phyloP scores from a whole-genome alignment of 2,329 filamentous ascomycete species.

The Mycogone perniciosa region DNA sequence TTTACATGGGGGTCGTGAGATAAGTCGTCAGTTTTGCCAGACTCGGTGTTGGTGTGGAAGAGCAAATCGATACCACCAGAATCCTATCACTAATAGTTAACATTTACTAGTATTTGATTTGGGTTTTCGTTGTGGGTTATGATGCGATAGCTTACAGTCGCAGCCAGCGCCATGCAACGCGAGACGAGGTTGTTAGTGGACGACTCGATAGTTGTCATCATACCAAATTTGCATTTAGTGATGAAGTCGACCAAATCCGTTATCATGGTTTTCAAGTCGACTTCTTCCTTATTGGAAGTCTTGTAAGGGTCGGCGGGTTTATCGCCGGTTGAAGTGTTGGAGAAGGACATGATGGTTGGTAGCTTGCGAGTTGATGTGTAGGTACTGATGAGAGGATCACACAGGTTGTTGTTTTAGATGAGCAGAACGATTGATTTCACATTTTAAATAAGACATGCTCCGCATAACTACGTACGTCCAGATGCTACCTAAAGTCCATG shows the following conservation, averaged over 20 bases:
- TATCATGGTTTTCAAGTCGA: slow-evolving; percentile 66
- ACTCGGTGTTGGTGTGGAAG: slow-evolving; percentile 89
- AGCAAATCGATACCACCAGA: slow-evolving; percentile 71
- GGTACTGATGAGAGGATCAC: too few relatives aligned
- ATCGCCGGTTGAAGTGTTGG: slow-evolving; percentile 54
- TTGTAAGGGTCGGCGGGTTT: slow-evolving; percentile 73
- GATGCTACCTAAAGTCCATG: too few relatives aligned
- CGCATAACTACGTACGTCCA: too few relatives aligned
- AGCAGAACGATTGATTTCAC: too few relatives aligned
- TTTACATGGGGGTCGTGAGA: slow-evolving; percentile 68
- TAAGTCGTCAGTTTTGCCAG: slow-evolving; percentile 80
- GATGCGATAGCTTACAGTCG: slow-evolving; percentile 48
- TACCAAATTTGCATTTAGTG: slow-evolving; percentile 70
- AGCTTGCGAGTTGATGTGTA: too few relatives aligned
- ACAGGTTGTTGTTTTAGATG: too few relatives aligned
- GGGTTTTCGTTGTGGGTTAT: too few relatives aligned
- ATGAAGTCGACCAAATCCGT: slow-evolving; percentile 67
- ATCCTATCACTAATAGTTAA: slow-evolving; percentile 46
- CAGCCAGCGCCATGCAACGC: slow-evolving; percentile 81
- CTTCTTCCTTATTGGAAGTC: slow-evolving; percentile 60
- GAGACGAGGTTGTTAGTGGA: slow-evolving; percentile 63
- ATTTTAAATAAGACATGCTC: too few relatives aligned
- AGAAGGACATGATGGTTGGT: slow-evolving; percentile 36
- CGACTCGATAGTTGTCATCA: slow-evolving; percentile 75
- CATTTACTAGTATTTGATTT: too few relatives aligned